Base-by-base conservation (phyloP, 352 stramenopile species). In the Globisporangium nunn region DNA sequence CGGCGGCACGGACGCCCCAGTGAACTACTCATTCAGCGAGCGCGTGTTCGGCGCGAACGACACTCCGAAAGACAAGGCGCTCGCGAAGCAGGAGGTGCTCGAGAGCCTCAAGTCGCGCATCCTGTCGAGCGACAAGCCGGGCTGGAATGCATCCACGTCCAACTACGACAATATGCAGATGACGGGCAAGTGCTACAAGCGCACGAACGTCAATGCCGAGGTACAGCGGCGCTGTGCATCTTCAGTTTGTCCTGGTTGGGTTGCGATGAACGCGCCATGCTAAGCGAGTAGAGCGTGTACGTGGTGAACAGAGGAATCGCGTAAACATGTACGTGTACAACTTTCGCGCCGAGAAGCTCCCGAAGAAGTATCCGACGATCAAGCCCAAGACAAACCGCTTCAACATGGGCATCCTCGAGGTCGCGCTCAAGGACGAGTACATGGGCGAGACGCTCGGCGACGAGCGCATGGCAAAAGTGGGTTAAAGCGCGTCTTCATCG, bases 281-380 rank as follows among this genome's bases (percentile, higher is more conserved):
- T 37, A 8, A 37, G 31, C 31, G 6, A 8, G 6, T 37, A 6
- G 31, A 37, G 31, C 31, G 31, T 8, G 31, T 5, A 37, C 17
- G 48, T 15, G 33, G 4, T 47, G 10, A 10, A 44, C 52, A 93
- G 82, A 63, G 81, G 52, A 90, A 87, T 58, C 82, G 78, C 30
- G 66, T 66, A 18, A 75, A 88, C 64, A 88, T 95, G 79, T 94
- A 88, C 56, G 64, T 68, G 50, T 93, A 95, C 78, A 94, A 93
- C 62, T 90, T 81, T 43, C 80, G 85, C 14, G 85, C 85, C 51
- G 83, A 95, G 66, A 87, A 88, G 54, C 63, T 95, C 11, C 85
- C 85, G 7, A 81, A 76, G 49, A 94, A 93, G 51, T 87, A 86
- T 37, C 78, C 78, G 23, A 87, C 75, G 33, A 49, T 81, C 52